Evolutionary conservation across 1,284 basidiomycete genomes (phyloP), one percentile per base, ranked within the genome.

Genomic region (Cryptococcus sp.): DNA sequence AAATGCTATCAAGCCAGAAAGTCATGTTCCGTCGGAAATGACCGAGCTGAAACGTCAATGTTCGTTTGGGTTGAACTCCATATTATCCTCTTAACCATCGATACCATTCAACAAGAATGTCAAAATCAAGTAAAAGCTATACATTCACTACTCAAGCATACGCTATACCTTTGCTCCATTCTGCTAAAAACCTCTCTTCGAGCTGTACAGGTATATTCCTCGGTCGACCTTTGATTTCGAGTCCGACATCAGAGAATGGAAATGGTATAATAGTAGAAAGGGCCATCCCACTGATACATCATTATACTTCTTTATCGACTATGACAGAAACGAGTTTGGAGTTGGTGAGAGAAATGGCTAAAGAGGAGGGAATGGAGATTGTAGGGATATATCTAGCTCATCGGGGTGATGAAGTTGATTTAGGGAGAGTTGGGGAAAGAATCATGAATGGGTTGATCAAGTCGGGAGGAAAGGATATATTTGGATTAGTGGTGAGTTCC

Each of bases 151-250:
- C 66, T 0, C 8, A 46, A 15, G 59, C 70, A 3, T 73, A 71
- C 56, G 48, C 65, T 31, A 46, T 73, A 0, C 70, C 71, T 4
- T 60, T 74, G n/a, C 62, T 73, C 0, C 72, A 74, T 51, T 66
- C 71, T 4, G 71, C 71, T 8, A 54, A 66, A 33, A 69, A 76
- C 61, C 74, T 75, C 0, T 66, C 70, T 3, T 58, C 60, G 4
- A 69, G 71, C 23, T 64, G 74, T 43, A 56, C 66, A n/a, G 78
- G 78, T n/a, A 59, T 79, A 33, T 71, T 79, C 51, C 65, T 79
- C 50, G 70, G 67, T 11, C n/a, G 48, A 11, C 45, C 50, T 31
- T 48, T 52, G 37, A 31, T 34, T 34, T 34, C 52, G 14, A 41
- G 46, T 49, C 13, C 42, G 51, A 41, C 33, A 13, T 32, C 13